Base-by-base conservation (phyloP, 1,284 basidiomycete genomes). In the Grifola frondosa region DNA sequence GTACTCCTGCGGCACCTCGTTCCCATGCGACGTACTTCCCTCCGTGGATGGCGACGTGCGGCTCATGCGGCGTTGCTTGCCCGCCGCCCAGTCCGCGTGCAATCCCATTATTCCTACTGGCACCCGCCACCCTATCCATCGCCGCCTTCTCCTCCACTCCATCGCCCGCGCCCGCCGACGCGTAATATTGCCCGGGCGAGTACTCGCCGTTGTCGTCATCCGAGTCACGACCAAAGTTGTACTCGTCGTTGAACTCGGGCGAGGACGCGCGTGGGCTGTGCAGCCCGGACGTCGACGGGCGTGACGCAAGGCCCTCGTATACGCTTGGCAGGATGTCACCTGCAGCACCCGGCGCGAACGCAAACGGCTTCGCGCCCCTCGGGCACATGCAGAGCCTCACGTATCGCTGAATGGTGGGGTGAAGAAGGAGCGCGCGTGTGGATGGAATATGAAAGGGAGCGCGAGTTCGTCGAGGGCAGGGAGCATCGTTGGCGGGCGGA, bases 1-100 rank as follows among this genome's bases (percentile, higher is more conserved):
- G 55, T 94, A 88, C 61, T 97, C 95, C 52, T 78, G 73, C 10
- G 88, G 87, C 38, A 91, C 76, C 58, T 89, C 86, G 50, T 84
- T 84, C 42, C 71, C 71, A 49, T 74, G 71, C 19, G 58, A 62
- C 17, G 56, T n/a, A n/a, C n/a, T n/a, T n/a, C n/a, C n/a, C 40
- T 63, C 61, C 33, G 58, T n/a, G 41, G 60, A 57, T 37, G 60
- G 59, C 37, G 60, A 60, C 35, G 59, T 54, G 39, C 61, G 57
- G 50, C 59, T 63, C 53, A 57, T 58, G 28, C 60, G 48, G 37
- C 60, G 58, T 40, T 55, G 49, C n/a, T n/a, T n/a, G n/a, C n/a
- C n/a, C n/a, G 36, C 50, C 47, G 49, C 51, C 40, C n/a, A n/a
- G n/a, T n/a, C n/a, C n/a, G n/a, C n/a, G n/a, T n/a, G n/a, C n/a